Percentiles rank a stretch among this genome's conserved stretches.
phyloP scores from a whole-genome alignment of 2,329 filamentous ascomycete genomes.

The Paecilomyces formosus region DNA sequence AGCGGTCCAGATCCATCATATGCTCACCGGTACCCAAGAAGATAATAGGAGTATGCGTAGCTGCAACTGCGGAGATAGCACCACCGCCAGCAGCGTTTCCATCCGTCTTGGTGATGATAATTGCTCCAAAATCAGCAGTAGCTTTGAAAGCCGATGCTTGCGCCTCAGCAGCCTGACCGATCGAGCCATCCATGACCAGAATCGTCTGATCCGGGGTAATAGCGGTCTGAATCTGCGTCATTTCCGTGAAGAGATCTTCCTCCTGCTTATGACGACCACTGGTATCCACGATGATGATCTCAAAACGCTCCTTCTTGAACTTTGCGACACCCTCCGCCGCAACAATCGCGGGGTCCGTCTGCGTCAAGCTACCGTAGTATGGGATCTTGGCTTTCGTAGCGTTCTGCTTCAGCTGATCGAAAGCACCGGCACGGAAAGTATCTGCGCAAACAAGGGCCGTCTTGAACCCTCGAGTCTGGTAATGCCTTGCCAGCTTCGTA shows the following conservation, averaged over 20 bases:
- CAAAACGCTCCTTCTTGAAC: conserved; percentile 97
- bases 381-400: conserved; percentile 98
- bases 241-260: conserved; percentile 90
- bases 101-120: conserved; percentile 98
- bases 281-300: conserved; percentile 97
- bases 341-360: conserved; percentile 90
- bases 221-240: conserved; percentile 91
- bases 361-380: conserved; percentile 93
- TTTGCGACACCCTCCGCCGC: conserved; percentile 95
- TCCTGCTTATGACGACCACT: conserved; percentile 93
- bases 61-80: conserved; percentile 94
- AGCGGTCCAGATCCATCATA: conserved; percentile 88
- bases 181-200: conserved; percentile 94
- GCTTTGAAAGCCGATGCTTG: conserved; percentile 97
- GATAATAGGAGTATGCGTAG: conserved; percentile 92
- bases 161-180: conserved; percentile 90
- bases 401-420: conserved; percentile 98
- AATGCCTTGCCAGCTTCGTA: conserved; percentile 92
- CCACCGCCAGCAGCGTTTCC: conserved; percentile 92
- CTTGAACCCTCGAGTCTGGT: conserved; percentile 87
- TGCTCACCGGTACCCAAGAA: conserved; percentile 98
- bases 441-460: conserved; percentile 93
- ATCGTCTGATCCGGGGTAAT: conserved; percentile 93
- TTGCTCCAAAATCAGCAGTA: conserved; percentile 91
- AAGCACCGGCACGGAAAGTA: conserved; percentile 96